phyloP scores from a whole-genome alignment of 306 rosid genomes.

The Chamaecrista fasciculata region DNA sequence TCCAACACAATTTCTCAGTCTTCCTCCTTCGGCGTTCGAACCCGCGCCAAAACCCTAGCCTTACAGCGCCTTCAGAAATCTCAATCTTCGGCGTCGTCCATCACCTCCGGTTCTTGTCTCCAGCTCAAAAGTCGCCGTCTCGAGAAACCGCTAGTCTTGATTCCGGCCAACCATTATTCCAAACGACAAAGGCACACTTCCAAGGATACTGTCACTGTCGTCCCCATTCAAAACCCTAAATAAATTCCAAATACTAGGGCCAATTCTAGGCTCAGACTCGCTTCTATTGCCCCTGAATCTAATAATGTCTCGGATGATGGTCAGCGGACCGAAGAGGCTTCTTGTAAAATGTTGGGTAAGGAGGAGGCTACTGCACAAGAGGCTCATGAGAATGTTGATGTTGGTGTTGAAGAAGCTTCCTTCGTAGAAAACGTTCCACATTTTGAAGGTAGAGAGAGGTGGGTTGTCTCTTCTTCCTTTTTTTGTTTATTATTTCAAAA shows the following conservation, averaged over 20 bases:
- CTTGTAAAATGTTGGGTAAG: slow-evolving; percentile 3
- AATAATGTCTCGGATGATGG: too few species aligned
- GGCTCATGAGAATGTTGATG: too few species aligned
- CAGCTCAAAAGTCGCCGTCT: slow-evolving; percentile 89
- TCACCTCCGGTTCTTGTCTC: slow-evolving; percentile 54
- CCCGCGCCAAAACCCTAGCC: slow-evolving; percentile 97
- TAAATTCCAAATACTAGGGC: slow-evolving; percentile 30
- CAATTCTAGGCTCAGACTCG: slow-evolving; percentile 39
- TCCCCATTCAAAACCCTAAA: slow-evolving; percentile 40
- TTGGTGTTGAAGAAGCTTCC: too few species aligned
- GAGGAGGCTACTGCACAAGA: too few species aligned
- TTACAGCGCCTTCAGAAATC: slow-evolving; percentile 49
- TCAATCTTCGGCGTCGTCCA: slow-evolving; percentile 23
- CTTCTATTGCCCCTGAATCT: slow-evolving; percentile 28
- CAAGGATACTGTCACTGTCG: slow-evolving; percentile 2
- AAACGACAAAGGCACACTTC: slow-evolving; percentile 34
- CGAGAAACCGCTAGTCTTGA: slow-evolving; percentile 42
- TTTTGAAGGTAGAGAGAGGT: too few species aligned
- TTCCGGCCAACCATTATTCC: slow-evolving; percentile 25
- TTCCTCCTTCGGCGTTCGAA: too few species aligned
- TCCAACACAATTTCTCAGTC: too few species aligned
- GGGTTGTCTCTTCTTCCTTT: slow-evolving; percentile 15
- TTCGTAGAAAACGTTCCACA: too few species aligned
- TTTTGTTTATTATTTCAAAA: not conserved
- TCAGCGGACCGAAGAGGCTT: slow-evolving; percentile 16